A percentile compares a stretch with the other conserved stretches of the same genome.
These are phyloP conservation scores for Ustulina deusta DNA, from an alignment of 2,329 filamentous ascomycete species.

Conservation along the genomic window DNA sequence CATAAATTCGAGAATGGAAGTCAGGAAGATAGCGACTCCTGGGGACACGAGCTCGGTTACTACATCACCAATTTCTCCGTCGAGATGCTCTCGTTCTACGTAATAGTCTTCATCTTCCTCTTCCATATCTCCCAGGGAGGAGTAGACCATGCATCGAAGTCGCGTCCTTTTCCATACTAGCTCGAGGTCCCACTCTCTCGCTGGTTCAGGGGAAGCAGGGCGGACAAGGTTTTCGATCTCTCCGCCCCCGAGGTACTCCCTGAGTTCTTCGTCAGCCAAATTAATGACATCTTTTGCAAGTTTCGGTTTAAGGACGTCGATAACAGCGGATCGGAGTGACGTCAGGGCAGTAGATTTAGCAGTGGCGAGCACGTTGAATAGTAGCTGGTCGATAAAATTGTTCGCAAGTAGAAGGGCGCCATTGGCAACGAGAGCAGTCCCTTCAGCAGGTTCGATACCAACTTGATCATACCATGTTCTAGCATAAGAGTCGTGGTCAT, in stretches of 20 bases:
- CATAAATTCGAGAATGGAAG: constrained; percentile 92
- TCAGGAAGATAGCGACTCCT: constrained; percentile 93
- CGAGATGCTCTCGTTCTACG: constrained; percentile 82
- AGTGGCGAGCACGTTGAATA: constrained; percentile 88
- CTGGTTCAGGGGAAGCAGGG: constrained; percentile 63
- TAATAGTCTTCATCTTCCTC: constrained; percentile 96
- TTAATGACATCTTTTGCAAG: constrained; percentile 86
- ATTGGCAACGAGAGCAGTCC: constrained; percentile 78
- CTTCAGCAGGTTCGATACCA: constrained; percentile 72
- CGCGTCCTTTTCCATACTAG: constrained; percentile 93
- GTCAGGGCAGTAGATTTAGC: constrained; percentile 82
- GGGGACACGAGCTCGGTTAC: constrained; percentile 82
- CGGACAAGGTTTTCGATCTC: constrained; percentile 78
- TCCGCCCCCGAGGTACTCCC: constrained; percentile 84
- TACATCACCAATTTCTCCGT: constrained; percentile 67
- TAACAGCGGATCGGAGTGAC: constrained; percentile 82
- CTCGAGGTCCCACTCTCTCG: constrained; percentile 86
- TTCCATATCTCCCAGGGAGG: constrained; percentile 94
- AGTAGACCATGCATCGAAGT: constrained; percentile 97
- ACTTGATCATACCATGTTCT: constrained; percentile 77
- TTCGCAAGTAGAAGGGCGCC: constrained; percentile 85
- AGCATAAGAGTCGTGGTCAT: constrained; percentile 82
- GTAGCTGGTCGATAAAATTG: constrained; percentile 89
- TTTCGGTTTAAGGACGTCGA: constrained; percentile 88
- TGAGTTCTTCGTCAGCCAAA: constrained; percentile 86